These are phyloP conservation scores for Saururus chinensis DNA, from an alignment of 164 flowering plant species.

Conservation along the genomic window DNA sequence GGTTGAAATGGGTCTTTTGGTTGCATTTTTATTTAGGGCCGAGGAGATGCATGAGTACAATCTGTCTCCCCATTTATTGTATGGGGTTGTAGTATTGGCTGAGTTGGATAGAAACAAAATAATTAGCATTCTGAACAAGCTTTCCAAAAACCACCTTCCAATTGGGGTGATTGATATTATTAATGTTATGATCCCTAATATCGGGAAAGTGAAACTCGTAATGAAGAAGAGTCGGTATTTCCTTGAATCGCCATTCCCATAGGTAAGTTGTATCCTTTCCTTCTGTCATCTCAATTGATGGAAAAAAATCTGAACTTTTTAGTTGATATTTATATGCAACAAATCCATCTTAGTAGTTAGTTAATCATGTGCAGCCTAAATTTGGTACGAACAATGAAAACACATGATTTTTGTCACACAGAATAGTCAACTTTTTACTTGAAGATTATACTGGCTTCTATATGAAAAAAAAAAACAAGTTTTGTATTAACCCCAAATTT, in stretches of 20 bases:
- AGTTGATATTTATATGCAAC: no score
- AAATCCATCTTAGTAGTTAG: no score
- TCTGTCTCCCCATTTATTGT: constrained; percentile 78
- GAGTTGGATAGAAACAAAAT: constrained; percentile 91
- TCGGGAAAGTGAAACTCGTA: constrained; percentile 93
- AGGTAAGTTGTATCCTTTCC: constrained; percentile 26
- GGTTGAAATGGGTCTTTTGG: no score
- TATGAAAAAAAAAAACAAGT: no score
- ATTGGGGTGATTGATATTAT: constrained; percentile 74
- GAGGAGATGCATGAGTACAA: constrained; percentile 90
- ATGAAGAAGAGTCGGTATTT: constrained; percentile 90
- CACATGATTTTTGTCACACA: no score
- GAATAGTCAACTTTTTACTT: no score
- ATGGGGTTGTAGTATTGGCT: constrained; percentile 94
- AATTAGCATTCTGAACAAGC: constrained; percentile 44
- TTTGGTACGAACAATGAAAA: background rate
- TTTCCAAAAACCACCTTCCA: constrained; percentile 63
- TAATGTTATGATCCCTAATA: constrained; percentile 79
- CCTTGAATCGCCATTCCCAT: constrained; percentile 89
- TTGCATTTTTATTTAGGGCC: constrained; percentile 32
- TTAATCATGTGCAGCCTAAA: no score
- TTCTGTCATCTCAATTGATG: background rate
- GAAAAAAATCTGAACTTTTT: no score
- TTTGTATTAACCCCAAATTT: no score
- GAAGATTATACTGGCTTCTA: no score